Evolutionary conservation across 176 grass and related monocot species (phyloP).

Genomic region (Raddia distichophylla): DNA sequence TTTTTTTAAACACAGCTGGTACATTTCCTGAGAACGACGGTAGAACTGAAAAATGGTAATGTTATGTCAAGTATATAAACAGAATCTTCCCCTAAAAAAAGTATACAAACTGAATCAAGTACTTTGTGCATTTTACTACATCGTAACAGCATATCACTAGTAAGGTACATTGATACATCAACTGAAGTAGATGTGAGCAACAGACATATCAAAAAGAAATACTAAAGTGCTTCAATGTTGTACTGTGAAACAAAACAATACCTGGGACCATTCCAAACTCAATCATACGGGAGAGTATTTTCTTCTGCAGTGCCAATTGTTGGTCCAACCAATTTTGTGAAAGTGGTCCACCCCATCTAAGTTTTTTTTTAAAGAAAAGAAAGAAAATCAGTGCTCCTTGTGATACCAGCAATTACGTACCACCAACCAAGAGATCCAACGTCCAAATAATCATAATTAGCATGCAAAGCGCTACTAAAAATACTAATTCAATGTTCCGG

Average conservation of each 20-base stretch:
- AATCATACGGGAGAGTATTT: slow-evolving; percentile 75
- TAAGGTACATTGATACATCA: slow-evolving; percentile 26
- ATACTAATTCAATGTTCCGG: not conserved
- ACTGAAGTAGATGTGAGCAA: slow-evolving; percentile 5
- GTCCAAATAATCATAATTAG: slow-evolving; percentile 17
- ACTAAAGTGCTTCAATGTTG: slow-evolving; percentile 2
- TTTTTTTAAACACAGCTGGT: slow-evolving; percentile 69
- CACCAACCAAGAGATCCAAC: not conserved
- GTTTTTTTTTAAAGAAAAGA: slow-evolving; percentile 25
- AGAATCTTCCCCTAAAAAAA: not conserved
- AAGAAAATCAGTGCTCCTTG: not conserved
- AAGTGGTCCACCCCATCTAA: slow-evolving; percentile 96
- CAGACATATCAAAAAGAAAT: slow-evolving; percentile 26
- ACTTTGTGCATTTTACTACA: slow-evolving; percentile 14
- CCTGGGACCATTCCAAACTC: slow-evolving; percentile 94
- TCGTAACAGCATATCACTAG: slow-evolving; percentile 15
- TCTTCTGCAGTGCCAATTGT: slow-evolving; percentile 77
- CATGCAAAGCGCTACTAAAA: slow-evolving; percentile 7
- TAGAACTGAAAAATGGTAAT: slow-evolving; percentile 71
- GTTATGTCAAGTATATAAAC: slow-evolving; percentile 30
- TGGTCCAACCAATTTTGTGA: slow-evolving; percentile 88
- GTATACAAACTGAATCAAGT: slow-evolving; percentile 21
- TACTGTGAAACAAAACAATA: slow-evolving; percentile 43
- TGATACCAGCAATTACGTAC: not conserved
- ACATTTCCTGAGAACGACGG: slow-evolving; percentile 98